Base-by-base conservation (phyloP, 108 stramenopile species). In the Pseudonitzschia multistriata region DNA sequence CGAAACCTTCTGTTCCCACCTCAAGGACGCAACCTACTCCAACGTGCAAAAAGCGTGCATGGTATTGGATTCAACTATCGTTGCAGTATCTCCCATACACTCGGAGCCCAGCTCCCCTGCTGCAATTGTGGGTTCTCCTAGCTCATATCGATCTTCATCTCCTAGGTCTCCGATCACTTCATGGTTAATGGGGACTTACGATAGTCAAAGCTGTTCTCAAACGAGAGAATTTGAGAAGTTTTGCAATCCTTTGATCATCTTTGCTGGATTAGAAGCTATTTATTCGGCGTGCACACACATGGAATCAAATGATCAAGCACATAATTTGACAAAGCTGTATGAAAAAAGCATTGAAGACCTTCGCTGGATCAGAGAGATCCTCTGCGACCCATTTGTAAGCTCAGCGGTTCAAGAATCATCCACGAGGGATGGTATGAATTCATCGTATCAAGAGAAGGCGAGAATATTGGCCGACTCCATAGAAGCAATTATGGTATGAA, bases 381-480 rank as follows among this genome's bases (percentile, higher is more conserved):
- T 64, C 24, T 64, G 63, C n/a, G 63, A 64, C 40, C 63, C 63
- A 45, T 64, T 64, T 45, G 3, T 64, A 42, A 24, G 25, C 24
- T 64, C 63, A 45, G 28, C 39, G 19, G 39, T n/a, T 25, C 21
- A 64, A 11, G 63, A 64, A 21, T 25, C 22, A 5, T 25, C 28
- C 5, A 22, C 45, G 27, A 28, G 37, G 13, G 40, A 39, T 6
- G 8, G 25, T 14, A 6, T 29, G 2, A 30, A 45, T 3, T 64
- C 63, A 34, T 42, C 63, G 2, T 64, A 64, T 24, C 35, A 8
- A 39, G 63, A 64, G n/a, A 64, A n/a, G 25, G 63, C 63, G 13
- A 27, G 19, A 64, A 25, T 27, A 25, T 27, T 64, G 13, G 28
- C 39, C 11, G 10, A 24, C 10, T 64, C 63, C 5, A 35, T 64